These are phyloP conservation scores for Saccharomyces hybrid DNA, from an alignment of 1,139 yeast species.

Conservation along the genomic window DNA sequence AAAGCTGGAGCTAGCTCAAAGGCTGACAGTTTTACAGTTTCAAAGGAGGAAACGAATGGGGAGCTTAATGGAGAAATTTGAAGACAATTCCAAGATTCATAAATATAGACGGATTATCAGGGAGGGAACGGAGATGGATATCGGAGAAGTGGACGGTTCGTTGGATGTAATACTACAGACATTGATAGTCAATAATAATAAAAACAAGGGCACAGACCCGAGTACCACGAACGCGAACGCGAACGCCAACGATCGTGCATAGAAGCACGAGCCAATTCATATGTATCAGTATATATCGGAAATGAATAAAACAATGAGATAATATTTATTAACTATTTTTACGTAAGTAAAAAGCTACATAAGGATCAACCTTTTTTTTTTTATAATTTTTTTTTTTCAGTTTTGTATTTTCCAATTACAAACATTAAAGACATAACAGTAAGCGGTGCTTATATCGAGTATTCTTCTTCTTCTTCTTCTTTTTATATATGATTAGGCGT, in stretches of 20 bases:
- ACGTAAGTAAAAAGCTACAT: neutral
- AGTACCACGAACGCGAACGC: neutral
- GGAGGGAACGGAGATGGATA: slow-evolving; percentile 70
- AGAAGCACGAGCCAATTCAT: neutral
- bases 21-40: slow-evolving; percentile 41
- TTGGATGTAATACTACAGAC: slow-evolving; percentile 29
- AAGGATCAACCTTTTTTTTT: neutral
- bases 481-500: neutral
- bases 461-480: neutral
- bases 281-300: neutral
- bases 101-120: slow-evolving; percentile 79
- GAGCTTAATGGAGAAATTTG: slow-evolving; percentile 41
- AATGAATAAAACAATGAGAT: neutral
- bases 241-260: neutral
- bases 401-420: neutral
- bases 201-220: neutral
- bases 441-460: neutral
- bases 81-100: slow-evolving; percentile 51
- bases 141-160: slow-evolving; percentile 47
- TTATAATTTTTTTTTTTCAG: neutral
- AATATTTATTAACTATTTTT: neutral
- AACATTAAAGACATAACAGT: neutral
- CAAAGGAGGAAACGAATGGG: slow-evolving; percentile 39
- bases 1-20: slow-evolving; percentile 32
- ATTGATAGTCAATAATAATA: slow-evolving; percentile 14